phyloP scores from a whole-genome alignment of 2,329 filamentous ascomycete genomes.

The Bipolaris victoriae region DNA sequence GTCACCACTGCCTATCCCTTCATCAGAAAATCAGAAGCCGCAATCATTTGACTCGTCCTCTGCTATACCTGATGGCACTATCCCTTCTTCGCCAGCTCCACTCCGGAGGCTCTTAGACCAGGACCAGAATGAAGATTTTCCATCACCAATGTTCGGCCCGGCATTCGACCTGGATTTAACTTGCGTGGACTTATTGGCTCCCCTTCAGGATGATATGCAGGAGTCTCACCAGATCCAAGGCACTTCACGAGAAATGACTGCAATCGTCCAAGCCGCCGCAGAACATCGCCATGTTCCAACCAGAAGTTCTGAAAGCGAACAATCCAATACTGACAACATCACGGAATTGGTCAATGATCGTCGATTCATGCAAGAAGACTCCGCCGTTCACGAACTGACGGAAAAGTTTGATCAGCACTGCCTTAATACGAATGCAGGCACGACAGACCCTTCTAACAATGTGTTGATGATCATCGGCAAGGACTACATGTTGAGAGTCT shows the following conservation, averaged over 20 bases:
- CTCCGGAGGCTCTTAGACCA: constrained; percentile 30
- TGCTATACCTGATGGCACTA: constrained; percentile 29
- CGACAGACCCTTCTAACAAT: not conserved
- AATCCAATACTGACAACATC: not conserved
- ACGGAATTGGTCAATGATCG: not conserved
- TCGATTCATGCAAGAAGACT: not conserved
- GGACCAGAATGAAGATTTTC: constrained; percentile 15
- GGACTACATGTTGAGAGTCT: not conserved
- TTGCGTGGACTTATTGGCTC: constrained; percentile 23
- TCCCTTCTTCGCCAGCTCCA: constrained; percentile 39
- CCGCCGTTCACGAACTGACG: not conserved
- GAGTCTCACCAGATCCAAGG: constrained; percentile 19
- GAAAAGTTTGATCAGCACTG: not conserved
- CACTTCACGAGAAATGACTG: not conserved
- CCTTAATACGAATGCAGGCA: not conserved
- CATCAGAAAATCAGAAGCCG: constrained; percentile 11
- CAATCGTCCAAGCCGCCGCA: constrained; percentile 9
- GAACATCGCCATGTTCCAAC: not conserved
- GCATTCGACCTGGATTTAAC: not conserved
- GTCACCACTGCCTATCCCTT: constrained; percentile 39
- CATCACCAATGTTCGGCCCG: constrained; percentile 8
- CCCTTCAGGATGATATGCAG: constrained; percentile 27
- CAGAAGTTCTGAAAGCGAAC: not conserved
- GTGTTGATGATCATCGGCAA: constrained; percentile 3
- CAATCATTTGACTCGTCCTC: constrained; percentile 2